These are phyloP conservation scores for Penicillium pulvis DNA, from an alignment of 495 filamentous ascomycete species.

Conservation along the genomic window DNA sequence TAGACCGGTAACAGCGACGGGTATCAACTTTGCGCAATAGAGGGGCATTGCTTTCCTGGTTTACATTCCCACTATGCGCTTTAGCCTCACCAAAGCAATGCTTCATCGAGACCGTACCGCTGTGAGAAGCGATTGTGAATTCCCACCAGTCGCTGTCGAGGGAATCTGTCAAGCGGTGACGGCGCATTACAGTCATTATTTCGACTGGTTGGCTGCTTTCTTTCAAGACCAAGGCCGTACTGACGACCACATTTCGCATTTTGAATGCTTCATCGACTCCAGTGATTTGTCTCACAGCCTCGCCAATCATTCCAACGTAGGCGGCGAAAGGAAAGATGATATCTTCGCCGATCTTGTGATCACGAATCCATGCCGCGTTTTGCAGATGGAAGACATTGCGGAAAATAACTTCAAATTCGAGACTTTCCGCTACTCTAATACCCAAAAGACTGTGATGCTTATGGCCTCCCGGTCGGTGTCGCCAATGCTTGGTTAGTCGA, in stretches of 20 bases:
- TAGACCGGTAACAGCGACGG: conserved; percentile 5
- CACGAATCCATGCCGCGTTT: conserved; percentile 27
- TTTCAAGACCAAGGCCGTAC: conserved; percentile 1
- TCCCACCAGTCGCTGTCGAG: conserved; percentile 47
- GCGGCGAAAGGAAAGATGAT: conserved; percentile 52
- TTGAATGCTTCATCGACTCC: conserved; percentile 36
- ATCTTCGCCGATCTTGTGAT: conserved; percentile 43
- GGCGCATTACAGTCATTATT: conserved; percentile 42
- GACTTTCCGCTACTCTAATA: conserved; percentile 26
- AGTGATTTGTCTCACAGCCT: conserved; percentile 47
- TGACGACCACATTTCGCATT: conserved; percentile 27
- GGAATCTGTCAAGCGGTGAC: conserved; percentile 30
- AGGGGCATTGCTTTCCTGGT: neutral
- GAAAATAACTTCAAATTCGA: conserved; percentile 34
- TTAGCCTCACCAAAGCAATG: conserved; percentile 5
- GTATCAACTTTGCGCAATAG: conserved; percentile 3
- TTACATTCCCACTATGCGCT: neutral
- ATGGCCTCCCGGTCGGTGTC: conserved; percentile 37
- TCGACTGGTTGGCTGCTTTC: conserved; percentile 16
- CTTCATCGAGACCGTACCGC: conserved; percentile 20
- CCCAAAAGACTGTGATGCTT: conserved; percentile 53
- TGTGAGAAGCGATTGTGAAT: conserved; percentile 46
- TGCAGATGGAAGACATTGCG: conserved; percentile 37
- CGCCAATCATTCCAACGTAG: conserved; percentile 49
- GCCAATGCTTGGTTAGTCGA: conserved; percentile 45